Percentiles rank a stretch among this genome's conserved stretches.
phyloP scores from a whole-genome alignment of 2,329 filamentous ascomycete genomes.

The Cladosporium sp. region DNA sequence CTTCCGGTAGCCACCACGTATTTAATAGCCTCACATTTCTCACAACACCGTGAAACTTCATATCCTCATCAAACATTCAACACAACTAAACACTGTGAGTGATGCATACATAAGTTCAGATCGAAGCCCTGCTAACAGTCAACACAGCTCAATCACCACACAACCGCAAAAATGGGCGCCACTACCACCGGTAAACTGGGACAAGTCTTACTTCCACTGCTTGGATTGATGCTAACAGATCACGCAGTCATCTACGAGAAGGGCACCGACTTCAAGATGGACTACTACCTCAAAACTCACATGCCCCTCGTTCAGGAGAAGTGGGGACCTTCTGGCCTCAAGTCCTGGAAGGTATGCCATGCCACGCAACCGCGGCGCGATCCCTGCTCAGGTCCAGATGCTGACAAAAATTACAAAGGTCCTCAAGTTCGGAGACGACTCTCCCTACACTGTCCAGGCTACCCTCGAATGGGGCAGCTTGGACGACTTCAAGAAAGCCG shows the following conservation, averaged over 20 bases:
- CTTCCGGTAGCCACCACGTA: neutral
- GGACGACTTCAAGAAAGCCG: constrained; percentile 31
- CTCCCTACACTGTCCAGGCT: constrained; percentile 37
- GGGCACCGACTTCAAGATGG: constrained; percentile 41
- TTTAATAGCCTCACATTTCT: neutral
- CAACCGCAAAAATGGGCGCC: constrained; percentile 8
- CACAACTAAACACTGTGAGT: neutral
- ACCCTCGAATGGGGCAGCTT: constrained; percentile 35
- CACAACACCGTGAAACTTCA: neutral
- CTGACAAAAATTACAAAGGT: constrained; percentile 26
- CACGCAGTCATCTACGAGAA: constrained; percentile 37
- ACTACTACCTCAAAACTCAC: constrained; percentile 42
- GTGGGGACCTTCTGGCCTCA: constrained; percentile 36
- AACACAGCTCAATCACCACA: neutral
- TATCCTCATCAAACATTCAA: neutral
- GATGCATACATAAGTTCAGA: neutral
- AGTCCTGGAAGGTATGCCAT: constrained; percentile 26
- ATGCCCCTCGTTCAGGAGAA: constrained; percentile 40
- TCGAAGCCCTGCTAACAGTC: neutral
- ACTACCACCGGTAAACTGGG: neutral
- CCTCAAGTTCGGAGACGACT: constrained; percentile 33
- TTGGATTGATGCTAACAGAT: neutral
- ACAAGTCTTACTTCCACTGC: neutral
- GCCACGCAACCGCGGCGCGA: neutral
- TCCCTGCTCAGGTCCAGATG: neutral